phyloP scores from a whole-genome alignment of 371 early-diverging fungal species.

The Rhizomucor pusillus region DNA sequence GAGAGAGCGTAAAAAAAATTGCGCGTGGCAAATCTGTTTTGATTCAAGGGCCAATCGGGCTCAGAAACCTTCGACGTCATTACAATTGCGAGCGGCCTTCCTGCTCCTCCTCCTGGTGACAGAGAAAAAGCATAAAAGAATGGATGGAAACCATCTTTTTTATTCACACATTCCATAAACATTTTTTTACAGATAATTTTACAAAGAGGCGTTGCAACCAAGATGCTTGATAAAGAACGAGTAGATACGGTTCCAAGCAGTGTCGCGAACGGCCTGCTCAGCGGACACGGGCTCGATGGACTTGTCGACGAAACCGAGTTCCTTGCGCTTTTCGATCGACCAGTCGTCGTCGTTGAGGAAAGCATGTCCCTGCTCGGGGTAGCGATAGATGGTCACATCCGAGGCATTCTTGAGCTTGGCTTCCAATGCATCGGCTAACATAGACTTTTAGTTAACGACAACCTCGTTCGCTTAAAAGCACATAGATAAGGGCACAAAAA shows the following conservation, averaged over 20 bases:
- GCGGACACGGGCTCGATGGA: slow-evolving; percentile 13
- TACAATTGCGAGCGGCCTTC: too few relatives aligned
- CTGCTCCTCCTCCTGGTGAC: too few relatives aligned
- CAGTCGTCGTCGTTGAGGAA: slow-evolving; percentile 48
- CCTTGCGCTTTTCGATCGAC: slow-evolving; percentile 31
- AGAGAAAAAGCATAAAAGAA: too few relatives aligned
- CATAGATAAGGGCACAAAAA: too few relatives aligned
- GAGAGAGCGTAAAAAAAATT: too few relatives aligned
- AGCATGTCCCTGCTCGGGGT: slow-evolving; percentile 39
- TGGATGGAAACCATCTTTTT: too few relatives aligned
- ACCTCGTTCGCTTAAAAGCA: too few relatives aligned
- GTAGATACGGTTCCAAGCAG: slow-evolving; percentile 42
- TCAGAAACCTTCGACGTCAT: too few relatives aligned
- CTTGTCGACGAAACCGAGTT: slow-evolving; percentile 30
- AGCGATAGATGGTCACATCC: slow-evolving; percentile 34
- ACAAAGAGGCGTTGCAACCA: not conserved
- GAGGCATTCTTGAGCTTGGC: slow-evolving; percentile 13
- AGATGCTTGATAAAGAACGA: slow-evolving; percentile 40
- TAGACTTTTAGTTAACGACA: not conserved
- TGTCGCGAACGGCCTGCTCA: slow-evolving; percentile 25
- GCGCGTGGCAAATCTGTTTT: too few relatives aligned
- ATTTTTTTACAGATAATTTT: too few relatives aligned
- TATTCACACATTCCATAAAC: too few relatives aligned
- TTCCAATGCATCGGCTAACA: slow-evolving; percentile 15
- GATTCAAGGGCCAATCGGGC: too few relatives aligned